These are phyloP conservation scores for Nepenthes mirabilis DNA, from an alignment of 148 eudicot genomes.

Conservation along the genomic window DNA sequence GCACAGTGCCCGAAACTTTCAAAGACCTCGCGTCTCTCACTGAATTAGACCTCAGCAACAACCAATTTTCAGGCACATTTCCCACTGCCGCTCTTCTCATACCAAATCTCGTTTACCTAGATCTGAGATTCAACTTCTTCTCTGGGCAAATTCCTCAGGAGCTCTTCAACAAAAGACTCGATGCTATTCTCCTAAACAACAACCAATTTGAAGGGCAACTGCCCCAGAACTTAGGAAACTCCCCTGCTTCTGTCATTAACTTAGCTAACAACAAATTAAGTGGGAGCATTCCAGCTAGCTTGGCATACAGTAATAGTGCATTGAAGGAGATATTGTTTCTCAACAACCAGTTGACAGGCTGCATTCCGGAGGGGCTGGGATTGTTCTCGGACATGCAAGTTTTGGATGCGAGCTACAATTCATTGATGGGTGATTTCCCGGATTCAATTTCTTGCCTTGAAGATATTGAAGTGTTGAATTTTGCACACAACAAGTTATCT, in stretches of 20 bases:
- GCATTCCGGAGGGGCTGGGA: slow-evolving; percentile 72
- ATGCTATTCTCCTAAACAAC: slow-evolving; percentile 77
- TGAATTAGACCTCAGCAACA: slow-evolving; percentile 88
- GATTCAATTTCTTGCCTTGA: slow-evolving; percentile 58
- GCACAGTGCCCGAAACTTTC: slow-evolving; percentile 46
- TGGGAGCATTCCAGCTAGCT: slow-evolving; percentile 58
- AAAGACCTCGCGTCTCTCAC: slow-evolving; percentile 27
- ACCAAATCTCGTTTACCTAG: slow-evolving; percentile 52
- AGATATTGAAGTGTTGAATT: slow-evolving; percentile 53
- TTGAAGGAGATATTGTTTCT: slow-evolving; percentile 62
- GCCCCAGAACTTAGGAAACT: slow-evolving; percentile 62
- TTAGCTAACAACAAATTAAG: slow-evolving; percentile 53
- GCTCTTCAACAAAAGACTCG: slow-evolving; percentile 46
- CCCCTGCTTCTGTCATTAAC: slow-evolving; percentile 74
- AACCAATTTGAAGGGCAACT: slow-evolving; percentile 46
- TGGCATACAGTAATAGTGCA: slow-evolving; percentile 43
- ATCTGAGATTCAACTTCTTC: slow-evolving; percentile 61
- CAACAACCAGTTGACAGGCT: slow-evolving; percentile 62
- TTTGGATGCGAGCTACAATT: slow-evolving; percentile 58
- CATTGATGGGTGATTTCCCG: slow-evolving; percentile 68
- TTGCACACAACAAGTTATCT: slow-evolving; percentile 56
- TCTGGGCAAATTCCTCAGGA: slow-evolving; percentile 50
- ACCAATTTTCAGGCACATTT: slow-evolving; percentile 53
- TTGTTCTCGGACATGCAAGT: slow-evolving; percentile 63
- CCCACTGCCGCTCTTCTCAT: slow-evolving; percentile 31